A percentile compares a stretch with the other conserved stretches of the same genome.
phyloP scores from a whole-genome alignment of 108 stramenopile genomes.

The Heterococcus sp. region DNA sequence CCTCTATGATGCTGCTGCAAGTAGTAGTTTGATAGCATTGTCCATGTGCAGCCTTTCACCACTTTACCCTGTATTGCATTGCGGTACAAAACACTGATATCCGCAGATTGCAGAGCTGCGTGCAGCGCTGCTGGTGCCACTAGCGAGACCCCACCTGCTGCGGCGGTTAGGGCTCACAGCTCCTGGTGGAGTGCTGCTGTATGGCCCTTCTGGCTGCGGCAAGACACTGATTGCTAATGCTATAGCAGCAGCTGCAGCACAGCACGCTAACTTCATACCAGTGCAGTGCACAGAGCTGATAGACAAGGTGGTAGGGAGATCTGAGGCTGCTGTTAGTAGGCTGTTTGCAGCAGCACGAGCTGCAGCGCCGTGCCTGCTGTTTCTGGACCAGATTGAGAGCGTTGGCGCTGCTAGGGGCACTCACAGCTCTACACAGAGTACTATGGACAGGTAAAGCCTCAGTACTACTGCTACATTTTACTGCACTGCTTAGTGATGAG shows the following conservation, averaged over 20 bases:
- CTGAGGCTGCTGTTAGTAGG: slow-evolving; percentile 48
- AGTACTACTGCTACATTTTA: too few species aligned
- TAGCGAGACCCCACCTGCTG: slow-evolving; percentile 18
- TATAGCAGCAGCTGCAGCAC: slow-evolving; percentile 32
- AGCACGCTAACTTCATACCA: slow-evolving; percentile 70
- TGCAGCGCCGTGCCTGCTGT: slow-evolving; percentile 55
- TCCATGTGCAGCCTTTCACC: too few species aligned
- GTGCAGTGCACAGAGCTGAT: slow-evolving; percentile 90
- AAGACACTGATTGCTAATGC: slow-evolving; percentile 44
- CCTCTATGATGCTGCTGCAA: too few species aligned
- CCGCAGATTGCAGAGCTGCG: slow-evolving; percentile 34
- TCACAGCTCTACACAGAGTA: slow-evolving; percentile 30
- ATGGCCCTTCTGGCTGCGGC: slow-evolving; percentile 48
- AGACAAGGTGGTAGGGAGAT: slow-evolving; percentile 71
- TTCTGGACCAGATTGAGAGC: slow-evolving; percentile 53
- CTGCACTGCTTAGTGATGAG: too few species aligned
- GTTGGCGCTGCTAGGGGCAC: slow-evolving; percentile 25
- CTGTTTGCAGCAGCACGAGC: slow-evolving; percentile 53
- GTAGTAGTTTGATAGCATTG: too few species aligned
- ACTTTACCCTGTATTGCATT: too few species aligned
- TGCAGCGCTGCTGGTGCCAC: slow-evolving; percentile 12
- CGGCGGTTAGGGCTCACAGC: slow-evolving; percentile 20
- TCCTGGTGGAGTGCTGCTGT: slow-evolving; percentile 41
- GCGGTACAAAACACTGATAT: too few species aligned
- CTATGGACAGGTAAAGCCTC: slow-evolving; percentile 21